Percentiles rank a stretch among this genome's conserved stretches.
Evolutionary conservation across 345 rosid genomes (phyloP).

Genomic region (Cardamine occulta): DNA sequence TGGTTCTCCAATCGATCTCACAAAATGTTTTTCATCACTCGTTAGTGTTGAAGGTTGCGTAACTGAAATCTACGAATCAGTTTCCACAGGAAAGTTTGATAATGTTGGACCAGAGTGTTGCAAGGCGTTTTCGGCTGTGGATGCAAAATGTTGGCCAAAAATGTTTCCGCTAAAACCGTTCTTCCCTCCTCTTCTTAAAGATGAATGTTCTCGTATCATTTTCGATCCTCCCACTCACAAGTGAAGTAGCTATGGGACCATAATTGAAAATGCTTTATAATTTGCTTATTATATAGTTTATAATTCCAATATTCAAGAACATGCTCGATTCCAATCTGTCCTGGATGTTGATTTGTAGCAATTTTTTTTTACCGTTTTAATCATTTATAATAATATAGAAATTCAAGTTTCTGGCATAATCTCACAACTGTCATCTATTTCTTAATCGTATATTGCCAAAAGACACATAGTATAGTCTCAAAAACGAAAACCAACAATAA

Average conservation of each 20-base stretch:
- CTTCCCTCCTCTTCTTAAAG: constrained; percentile 3
- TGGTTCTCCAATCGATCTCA: background rate
- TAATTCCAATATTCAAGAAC: background rate
- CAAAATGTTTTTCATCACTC: constrained; percentile 3
- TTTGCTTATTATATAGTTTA: background rate
- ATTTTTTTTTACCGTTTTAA: no score
- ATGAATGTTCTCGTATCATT: background rate
- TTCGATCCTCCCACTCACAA: background rate
- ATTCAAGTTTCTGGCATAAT: background rate
- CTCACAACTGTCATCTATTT: background rate
- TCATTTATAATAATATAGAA: background rate
- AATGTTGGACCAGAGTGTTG: background rate
- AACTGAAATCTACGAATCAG: background rate
- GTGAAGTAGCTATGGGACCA: background rate
- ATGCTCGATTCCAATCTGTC: background rate
- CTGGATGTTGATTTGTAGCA: background rate
- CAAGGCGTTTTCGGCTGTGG: background rate
- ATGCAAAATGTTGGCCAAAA: background rate
- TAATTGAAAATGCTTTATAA: background rate
- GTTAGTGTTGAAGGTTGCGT: background rate
- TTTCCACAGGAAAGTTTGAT: background rate
- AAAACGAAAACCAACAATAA: no score
- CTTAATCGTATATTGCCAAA: no score
- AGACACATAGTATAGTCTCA: no score
- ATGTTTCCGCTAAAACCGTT: background rate